A percentile compares a stretch with the other conserved stretches of the same genome.
Evolutionary conservation across 495 filamentous ascomycete species (phyloP).

Genomic region (Penicillium malachiteum): DNA sequence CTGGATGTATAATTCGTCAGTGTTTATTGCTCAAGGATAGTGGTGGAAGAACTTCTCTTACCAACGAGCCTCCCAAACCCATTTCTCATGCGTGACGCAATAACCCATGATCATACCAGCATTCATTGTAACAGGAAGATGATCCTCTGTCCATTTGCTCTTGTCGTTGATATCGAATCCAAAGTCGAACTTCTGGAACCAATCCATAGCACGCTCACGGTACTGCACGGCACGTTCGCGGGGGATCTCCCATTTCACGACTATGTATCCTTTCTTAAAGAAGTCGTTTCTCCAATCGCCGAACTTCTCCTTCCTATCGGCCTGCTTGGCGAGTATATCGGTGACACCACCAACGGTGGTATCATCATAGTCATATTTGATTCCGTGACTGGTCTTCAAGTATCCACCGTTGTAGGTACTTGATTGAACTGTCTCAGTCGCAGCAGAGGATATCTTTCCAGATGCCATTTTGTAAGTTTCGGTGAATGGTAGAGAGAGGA

Average conservation of each 20-base stretch:
- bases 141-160: slow-evolving; percentile 1
- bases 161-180: slow-evolving; percentile 2
- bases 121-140: slow-evolving; percentile 4
- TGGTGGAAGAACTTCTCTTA: background rate
- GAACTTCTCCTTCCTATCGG: background rate
- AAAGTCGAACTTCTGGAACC: slow-evolving; percentile 4
- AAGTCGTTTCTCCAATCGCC: slow-evolving; percentile 41
- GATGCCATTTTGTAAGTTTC: too few species aligned
- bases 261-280: slow-evolving; percentile 31
- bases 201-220: background rate
- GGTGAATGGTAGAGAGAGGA: too few species aligned
- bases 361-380: background rate
- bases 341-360: background rate
- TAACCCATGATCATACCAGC: background rate
- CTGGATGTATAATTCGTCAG: background rate
- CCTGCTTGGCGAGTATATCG: background rate
- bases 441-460: too few species aligned
- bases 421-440: too few species aligned
- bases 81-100: slow-evolving; percentile 5
- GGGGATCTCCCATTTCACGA: slow-evolving; percentile 16
- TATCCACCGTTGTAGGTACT: background rate
- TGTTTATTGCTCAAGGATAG: background rate
- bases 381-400: background rate
- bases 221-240: slow-evolving; percentile 2
- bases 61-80: slow-evolving; percentile 4